Evolutionary conservation across 352 stramenopile species (phyloP), one percentile per base, ranked within the genome.

Genomic region (Phytophthora macrochlamydospora): DNA sequence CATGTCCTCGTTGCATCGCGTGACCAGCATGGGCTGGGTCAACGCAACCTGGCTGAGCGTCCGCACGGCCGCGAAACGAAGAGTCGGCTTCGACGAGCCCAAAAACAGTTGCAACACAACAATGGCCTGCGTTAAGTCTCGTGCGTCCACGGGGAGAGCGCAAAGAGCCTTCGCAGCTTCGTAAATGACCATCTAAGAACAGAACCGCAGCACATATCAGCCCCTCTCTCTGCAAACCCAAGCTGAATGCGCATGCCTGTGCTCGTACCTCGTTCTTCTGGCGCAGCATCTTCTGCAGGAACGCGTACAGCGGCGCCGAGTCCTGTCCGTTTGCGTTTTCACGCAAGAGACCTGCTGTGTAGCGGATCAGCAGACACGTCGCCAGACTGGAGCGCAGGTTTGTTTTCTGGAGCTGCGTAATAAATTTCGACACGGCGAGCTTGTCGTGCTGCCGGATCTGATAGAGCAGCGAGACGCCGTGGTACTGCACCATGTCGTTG

Each of bases 401-500:
- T 51, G 96, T 98, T 64, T 97, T 97, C 62, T 98, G 92, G 4
- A 97, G 84, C 75, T 97, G 90, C 7, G 79, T 87, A 55, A 96
- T 91, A 32, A 95, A 85, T 73, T 99, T 99, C n/a, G 94, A 98
- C 33, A 99, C 91, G 5, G 97, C 98, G 9, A 99, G 91, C 49
- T 94, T 91, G 85, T 99, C 98, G 73, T 99, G 93, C 63, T 97
- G 93, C 57, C 99, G 99, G 73, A 99, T 99, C 74, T 98, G 90
- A 77, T 99, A 99, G 9, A 99, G 83, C 7, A 99, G 84, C 31
- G 96, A 94, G 54, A 99, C 93, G 7, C 96, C 98, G 65, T 99
- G 98, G 83, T 99, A 99, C 83, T 99, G 96, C 11, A 99, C 98
- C 97, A 99, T 99, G 58, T 99, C 96, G 75, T 98, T 90, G 14